Base-by-base conservation (phyloP, 2,329 filamentous ascomycete genomes). In the Talaromyces atroroseus region DNA sequence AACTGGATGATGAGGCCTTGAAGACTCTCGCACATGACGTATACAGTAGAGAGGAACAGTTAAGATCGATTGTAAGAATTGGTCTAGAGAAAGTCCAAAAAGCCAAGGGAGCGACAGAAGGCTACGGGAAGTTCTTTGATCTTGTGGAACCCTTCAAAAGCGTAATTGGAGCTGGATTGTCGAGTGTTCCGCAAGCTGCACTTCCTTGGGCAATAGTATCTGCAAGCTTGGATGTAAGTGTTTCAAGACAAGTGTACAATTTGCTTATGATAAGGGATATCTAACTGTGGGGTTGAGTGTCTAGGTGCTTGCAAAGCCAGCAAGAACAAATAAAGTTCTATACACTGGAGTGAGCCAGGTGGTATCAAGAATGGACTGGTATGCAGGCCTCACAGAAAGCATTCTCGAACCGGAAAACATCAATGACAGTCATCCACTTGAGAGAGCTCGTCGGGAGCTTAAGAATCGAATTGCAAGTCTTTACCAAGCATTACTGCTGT, bases 401-500 rank as follows among this genome's bases (percentile, higher is more conserved):
- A 6, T 40, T 4, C 8, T 40, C 3, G 8, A 4, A 6, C 11
- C 3, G 36, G 5, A 40, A 2, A 2, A 3, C 4, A 14, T 4
- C 10, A 6, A 40, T 5, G n/a, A 40, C 7, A 14, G 10, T 5
- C 12, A n/a, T n/a, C n/a, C n/a, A n/a, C 36, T 40, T n/a, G 16
- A 40, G 16, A 2, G 18, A 18, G 36, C 18, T 6, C 36, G 5
- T 18, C 8, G 4, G 2, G 40, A 67, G 42, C 52, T 68, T 20
- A 57, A 71, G 46, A 55, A 61, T 7, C 52, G 49, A 6, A 62
- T 76, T n/a, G 52, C 69, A 26, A 42, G 66, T 26, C 69, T 77
- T 23, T 77, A 77, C 59, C 63, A 69, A 54, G 65, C 62, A 52
- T 65, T 78, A 26, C 67, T 77, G n/a, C 36, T 61, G 2, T 77